Percentiles rank a stretch among this genome's conserved stretches.
Evolutionary conservation across 2,329 filamentous ascomycete species (phyloP).

Genomic region (Cytospora leucostoma): DNA sequence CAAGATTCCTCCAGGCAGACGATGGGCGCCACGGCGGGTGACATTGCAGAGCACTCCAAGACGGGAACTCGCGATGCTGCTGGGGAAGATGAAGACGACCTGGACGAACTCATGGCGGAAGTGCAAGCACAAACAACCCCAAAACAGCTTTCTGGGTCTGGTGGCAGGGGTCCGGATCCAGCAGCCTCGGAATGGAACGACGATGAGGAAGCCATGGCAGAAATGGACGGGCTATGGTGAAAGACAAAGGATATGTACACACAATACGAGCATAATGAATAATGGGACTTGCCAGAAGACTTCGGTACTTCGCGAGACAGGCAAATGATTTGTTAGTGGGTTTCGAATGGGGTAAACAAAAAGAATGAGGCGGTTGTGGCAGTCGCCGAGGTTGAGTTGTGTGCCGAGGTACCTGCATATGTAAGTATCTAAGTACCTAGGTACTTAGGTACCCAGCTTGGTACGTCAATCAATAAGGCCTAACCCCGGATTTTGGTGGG

Average conservation of each 20-base stretch:
- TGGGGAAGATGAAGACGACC: constrained; percentile 42
- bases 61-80: neutral
- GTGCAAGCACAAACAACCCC: constrained; percentile 34
- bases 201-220: constrained; percentile 69
- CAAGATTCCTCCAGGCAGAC: constrained; percentile 14
- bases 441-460: no score
- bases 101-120: constrained; percentile 57
- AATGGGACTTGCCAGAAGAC: neutral
- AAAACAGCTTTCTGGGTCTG: neutral
- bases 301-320: no score
- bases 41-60: neutral
- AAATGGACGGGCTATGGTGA: constrained; percentile 59
- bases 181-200: constrained; percentile 51
- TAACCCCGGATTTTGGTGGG: constrained; percentile 24
- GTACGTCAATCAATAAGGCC: constrained; percentile 18
- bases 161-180: constrained; percentile 2
- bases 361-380: neutral
- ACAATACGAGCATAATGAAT: neutral
- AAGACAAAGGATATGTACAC: neutral
- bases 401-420: no score
- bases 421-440: neutral
- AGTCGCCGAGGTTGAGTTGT: no score
- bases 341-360: neutral
- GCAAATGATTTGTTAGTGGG: no score
- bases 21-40: no score